Conservation (phyloP, 2,329 filamentous ascomycete genomes). For the Cyclaneusma minus region DNA sequence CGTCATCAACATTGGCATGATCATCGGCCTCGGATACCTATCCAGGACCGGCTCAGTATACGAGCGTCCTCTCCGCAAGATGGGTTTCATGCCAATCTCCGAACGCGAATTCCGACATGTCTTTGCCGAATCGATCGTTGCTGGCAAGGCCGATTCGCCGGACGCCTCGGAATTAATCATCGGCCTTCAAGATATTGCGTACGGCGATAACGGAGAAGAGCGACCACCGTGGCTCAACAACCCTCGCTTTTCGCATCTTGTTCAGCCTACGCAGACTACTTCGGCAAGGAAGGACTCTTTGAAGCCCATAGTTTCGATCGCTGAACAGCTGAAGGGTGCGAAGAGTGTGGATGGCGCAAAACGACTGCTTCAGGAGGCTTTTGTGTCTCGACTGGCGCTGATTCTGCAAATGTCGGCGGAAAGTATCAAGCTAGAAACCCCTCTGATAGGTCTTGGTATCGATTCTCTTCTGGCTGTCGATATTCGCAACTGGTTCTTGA, state of each 20-base stretch:
- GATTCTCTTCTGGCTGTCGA: constrained; percentile 13
- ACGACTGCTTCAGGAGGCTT: constrained; percentile 1
- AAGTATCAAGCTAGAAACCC: background rate
- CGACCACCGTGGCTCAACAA: constrained; percentile 7
- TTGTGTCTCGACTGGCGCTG: constrained; percentile 3
- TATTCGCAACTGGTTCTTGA: constrained; percentile 5
- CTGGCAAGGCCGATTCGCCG: background rate
- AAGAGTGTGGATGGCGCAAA: background rate
- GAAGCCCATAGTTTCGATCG: background rate
- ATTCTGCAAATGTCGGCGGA: constrained; percentile 2
- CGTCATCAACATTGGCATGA: constrained; percentile 21
- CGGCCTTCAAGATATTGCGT: background rate
- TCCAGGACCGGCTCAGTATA: constrained; percentile 4
- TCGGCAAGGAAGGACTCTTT: constrained; percentile 1
- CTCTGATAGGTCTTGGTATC: constrained; percentile 1
- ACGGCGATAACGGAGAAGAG: constrained; percentile 1
- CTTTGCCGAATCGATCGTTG: constrained; percentile 1
- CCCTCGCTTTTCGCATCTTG: constrained; percentile 6
- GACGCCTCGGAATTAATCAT: too few relatives aligned
- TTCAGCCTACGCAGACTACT: constrained; percentile 1
- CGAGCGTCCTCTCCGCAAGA: constrained; percentile 1
- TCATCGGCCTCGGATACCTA: constrained; percentile 28
- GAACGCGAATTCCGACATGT: constrained; percentile 1
- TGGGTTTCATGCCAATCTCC: constrained; percentile 1
- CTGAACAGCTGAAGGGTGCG: constrained; percentile 3